Evolutionary conservation across 352 stramenopile genomes (phyloP).

Genomic region (Pseudoperonospora humuli): DNA sequence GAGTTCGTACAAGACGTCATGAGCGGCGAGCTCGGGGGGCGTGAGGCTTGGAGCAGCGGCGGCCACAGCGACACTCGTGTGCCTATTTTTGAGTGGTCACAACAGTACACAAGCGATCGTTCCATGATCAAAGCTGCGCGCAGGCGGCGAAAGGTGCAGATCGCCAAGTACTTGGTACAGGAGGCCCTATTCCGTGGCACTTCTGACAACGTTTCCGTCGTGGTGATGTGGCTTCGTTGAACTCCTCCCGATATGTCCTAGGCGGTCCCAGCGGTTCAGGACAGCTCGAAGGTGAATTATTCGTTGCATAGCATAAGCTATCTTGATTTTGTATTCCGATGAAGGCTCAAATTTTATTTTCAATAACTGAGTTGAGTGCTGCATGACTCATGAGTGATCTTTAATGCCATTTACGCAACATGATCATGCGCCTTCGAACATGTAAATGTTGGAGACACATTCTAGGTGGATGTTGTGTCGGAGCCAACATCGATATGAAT

Average conservation of each 20-base stretch:
- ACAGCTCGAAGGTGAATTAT: slow-evolving; percentile 7
- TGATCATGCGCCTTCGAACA: too few species aligned
- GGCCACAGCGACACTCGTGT: slow-evolving; percentile 77
- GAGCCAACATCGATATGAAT: too few species aligned
- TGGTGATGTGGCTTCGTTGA: slow-evolving; percentile 85
- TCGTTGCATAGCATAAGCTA: slow-evolving; percentile 14
- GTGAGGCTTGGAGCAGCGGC: slow-evolving; percentile 74
- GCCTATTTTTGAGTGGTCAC: slow-evolving; percentile 85
- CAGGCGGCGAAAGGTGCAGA: slow-evolving; percentile 82
- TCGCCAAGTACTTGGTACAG: slow-evolving; percentile 88
- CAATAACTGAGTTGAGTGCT: too few species aligned
- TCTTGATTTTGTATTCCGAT: slow-evolving; percentile 13
- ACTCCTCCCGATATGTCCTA: neutral
- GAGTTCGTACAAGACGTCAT: slow-evolving; percentile 88
- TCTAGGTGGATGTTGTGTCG: too few species aligned
- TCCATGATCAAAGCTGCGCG: slow-evolving; percentile 87
- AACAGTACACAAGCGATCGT: slow-evolving; percentile 85
- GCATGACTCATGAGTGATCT: too few species aligned
- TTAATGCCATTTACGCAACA: too few species aligned
- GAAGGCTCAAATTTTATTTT: too few species aligned
- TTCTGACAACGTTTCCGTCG: slow-evolving; percentile 88
- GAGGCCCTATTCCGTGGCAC: slow-evolving; percentile 87
- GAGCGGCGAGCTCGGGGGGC: slow-evolving; percentile 68
- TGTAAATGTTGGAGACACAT: too few species aligned
- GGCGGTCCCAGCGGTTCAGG: neutral